phyloP scores from a whole-genome alignment of 306 rosid species.

The Prunus salicina region DNA sequence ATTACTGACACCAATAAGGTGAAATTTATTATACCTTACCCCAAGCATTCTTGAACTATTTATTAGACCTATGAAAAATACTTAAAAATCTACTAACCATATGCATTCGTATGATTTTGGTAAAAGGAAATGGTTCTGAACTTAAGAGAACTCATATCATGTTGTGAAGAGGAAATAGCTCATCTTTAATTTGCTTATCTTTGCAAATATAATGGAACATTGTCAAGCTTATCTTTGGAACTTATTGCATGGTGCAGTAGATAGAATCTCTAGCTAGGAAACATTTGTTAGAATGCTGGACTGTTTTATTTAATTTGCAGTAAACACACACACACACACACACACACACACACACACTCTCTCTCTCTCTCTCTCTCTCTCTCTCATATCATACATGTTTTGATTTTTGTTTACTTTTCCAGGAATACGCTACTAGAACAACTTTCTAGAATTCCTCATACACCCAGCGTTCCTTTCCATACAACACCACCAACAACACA shows the following conservation, averaged over 20 bases:
- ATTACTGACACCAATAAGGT: background rate
- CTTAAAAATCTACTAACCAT: background rate
- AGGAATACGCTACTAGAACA: slow-evolving; percentile 69
- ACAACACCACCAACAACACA: slow-evolving; percentile 50
- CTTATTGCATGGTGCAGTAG: background rate
- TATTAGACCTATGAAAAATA: background rate
- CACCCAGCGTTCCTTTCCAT: slow-evolving; percentile 84
- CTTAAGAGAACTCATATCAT: background rate
- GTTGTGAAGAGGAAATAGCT: background rate
- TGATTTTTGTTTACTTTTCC: background rate
- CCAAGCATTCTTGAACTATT: too few species aligned
- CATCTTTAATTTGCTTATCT: background rate
- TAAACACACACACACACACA: background rate
- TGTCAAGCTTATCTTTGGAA: background rate
- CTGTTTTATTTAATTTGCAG: background rate
- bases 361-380: background rate
- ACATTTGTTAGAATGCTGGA: slow-evolving; percentile 7
- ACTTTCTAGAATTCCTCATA: slow-evolving; percentile 68
- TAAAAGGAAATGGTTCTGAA: background rate
- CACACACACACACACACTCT: background rate
- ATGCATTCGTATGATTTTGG: background rate
- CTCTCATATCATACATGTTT: background rate
- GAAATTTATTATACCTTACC: background rate
- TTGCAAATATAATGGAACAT: background rate
- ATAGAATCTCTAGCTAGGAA: background rate